Base-by-base conservation (phyloP, 495 filamentous ascomycete species). In the Evansstolkia leycettana region DNA sequence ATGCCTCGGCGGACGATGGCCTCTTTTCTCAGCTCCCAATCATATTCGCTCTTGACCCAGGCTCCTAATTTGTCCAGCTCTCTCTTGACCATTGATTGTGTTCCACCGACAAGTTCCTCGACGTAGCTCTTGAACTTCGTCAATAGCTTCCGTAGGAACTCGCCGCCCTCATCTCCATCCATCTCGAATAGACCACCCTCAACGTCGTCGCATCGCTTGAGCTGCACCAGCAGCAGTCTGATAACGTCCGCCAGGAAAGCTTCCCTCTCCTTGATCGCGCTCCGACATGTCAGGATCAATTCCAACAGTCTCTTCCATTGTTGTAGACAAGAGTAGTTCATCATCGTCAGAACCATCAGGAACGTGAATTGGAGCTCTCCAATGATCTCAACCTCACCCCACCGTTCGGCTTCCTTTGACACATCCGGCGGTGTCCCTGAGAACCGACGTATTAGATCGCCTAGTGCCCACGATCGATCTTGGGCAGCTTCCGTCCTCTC, bases 281-380 rank as follows among this genome's bases (percentile, higher is more conserved):
- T 42, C 34, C 68, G 72, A 38, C 78, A 78, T 0, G 80, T 87
- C 33, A 95, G 64, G 1, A 86, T 57, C 20, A 94, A 60, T 24
- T 66, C 66, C 5, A 88, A 56, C 17, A 92, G 48, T 40, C 83
- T 65, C 56, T 81, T 83, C 88, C 88, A 98, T 43, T 94, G 86
- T 45, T 88, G 79, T 16, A 88, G 65, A 50, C 84, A 93, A 1
- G 85, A 86, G 42, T 77, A 72, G 50, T 92, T 95, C 53, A 80
- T 80, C 28, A 95, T 64, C 16, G 80, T 82, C 39, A 86, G 62
- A 8, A 84, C 78, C 51, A 80, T 83, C 3, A 95, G 46, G 56
- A 90, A 95, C 24, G 75, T 70, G 46, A 92, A 80, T 46, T 95
- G 84, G 28, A 95, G 47, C 48, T 96, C 88, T 27, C 87, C 89